Evolutionary conservation across 116 monocot genomes (phyloP).

Genomic region (Phalaenopsis hybrid): DNA sequence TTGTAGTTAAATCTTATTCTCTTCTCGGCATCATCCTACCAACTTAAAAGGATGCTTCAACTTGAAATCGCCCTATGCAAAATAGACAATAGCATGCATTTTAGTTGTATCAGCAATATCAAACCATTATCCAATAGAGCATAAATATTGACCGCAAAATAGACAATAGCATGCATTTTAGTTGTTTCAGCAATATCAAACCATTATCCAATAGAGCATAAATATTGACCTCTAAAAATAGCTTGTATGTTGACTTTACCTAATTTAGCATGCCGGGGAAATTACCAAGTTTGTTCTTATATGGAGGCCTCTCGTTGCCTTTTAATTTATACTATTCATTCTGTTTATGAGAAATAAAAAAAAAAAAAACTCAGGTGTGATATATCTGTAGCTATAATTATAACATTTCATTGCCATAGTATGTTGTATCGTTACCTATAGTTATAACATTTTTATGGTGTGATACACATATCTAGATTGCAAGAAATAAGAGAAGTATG

Average conservation of each 20-base stretch:
- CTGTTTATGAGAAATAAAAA: neutral
- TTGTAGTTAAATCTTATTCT: neutral
- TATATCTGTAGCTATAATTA: neutral
- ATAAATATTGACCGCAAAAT: too few relatives aligned
- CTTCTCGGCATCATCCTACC: neutral
- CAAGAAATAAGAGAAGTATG: constrained; percentile 67
- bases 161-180: neutral
- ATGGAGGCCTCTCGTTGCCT: too few relatives aligned
- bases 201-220: neutral
- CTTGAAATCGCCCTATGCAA: neutral
- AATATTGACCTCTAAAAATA: too few relatives aligned
- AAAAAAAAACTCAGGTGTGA: neutral
- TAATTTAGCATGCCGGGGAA: neutral
- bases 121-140: neutral
- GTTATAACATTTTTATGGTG: neutral
- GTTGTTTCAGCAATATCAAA: neutral
- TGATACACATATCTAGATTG: constrained; percentile 52
- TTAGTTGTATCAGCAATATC: neutral
- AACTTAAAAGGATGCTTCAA: neutral
- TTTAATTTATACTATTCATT: neutral
- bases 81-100: neutral
- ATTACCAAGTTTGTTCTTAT: neutral
- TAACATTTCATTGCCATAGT: neutral
- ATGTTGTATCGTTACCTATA: neutral
- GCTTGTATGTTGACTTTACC: too few relatives aligned